phyloP scores from a whole-genome alignment of 73 alveolate species.

The Paraurostyla sp. region DNA sequence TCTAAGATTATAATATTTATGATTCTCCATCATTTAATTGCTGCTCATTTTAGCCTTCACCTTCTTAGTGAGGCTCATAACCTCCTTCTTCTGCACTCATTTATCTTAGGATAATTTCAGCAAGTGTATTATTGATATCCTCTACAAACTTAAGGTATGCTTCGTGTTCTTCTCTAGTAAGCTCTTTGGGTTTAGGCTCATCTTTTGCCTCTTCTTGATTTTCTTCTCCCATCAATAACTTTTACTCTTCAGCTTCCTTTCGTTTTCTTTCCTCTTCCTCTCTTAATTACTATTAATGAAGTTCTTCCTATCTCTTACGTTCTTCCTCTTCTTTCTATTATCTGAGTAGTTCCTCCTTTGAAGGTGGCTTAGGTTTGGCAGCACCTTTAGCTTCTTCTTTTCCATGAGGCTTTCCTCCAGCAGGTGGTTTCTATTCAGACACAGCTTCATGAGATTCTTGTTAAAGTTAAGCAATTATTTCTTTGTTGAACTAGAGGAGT shows the following conservation, averaged over 20 bases:
- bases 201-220: conserved; percentile 71
- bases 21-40: conserved; percentile 79
- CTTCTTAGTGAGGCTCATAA: conserved; percentile 60
- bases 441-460: conserved; percentile 76
- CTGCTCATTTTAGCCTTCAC: conserved; percentile 15
- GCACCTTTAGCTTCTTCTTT: conserved; percentile 58
- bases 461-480: conserved; percentile 67
- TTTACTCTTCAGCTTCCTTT: conserved; percentile 67
- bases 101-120: conserved; percentile 55
- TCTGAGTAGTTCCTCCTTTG: conserved; percentile 76
- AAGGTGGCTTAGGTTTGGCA: conserved; percentile 66
- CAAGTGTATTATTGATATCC: conserved; percentile 56
- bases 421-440: conserved; percentile 73
- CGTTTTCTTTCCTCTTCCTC: conserved; percentile 71
- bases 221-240: conserved; percentile 57
- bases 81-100: conserved; percentile 54
- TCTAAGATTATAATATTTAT: conserved; percentile 73
- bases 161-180: conserved; percentile 77
- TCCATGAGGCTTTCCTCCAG: conserved; percentile 72
- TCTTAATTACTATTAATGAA: neutral
- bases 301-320: conserved; percentile 29
- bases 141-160: conserved; percentile 61
- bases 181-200: conserved; percentile 72
- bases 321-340: conserved; percentile 65
- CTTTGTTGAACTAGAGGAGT: conserved; percentile 83